phyloP scores from a whole-genome alignment of 768 basidiomycete genomes.

The Lactarius trivialis region DNA sequence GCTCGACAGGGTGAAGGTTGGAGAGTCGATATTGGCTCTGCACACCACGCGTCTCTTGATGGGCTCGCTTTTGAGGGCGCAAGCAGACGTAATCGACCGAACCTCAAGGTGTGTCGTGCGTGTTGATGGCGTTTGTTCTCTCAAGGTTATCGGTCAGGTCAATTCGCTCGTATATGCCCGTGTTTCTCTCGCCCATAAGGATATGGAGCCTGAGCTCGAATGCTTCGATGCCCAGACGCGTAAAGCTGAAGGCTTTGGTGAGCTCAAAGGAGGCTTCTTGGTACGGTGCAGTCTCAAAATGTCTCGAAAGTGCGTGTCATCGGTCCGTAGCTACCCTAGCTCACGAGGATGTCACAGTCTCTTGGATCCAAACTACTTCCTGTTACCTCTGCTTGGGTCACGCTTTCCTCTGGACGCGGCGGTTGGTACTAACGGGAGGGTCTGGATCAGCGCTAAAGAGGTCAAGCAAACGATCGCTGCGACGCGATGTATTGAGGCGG shows the following conservation, averaged over 20 bases:
- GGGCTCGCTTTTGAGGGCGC: slow-evolving; percentile 94
- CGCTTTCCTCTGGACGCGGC: slow-evolving; percentile 84
- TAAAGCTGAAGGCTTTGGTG: slow-evolving; percentile 91
- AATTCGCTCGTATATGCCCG: slow-evolving; percentile 88
- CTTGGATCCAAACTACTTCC: slow-evolving; percentile 73
- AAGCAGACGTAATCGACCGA: slow-evolving; percentile 89
- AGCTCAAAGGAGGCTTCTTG: slow-evolving; percentile 84
- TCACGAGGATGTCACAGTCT: slow-evolving; percentile 41
- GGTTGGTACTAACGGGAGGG: slow-evolving; percentile 84
- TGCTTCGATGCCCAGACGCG: slow-evolving; percentile 92
- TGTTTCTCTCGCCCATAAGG: slow-evolving; percentile 88
- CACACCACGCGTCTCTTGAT: slow-evolving; percentile 80
- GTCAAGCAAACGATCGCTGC: slow-evolving; percentile 67
- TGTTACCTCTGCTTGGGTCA: slow-evolving; percentile 73
- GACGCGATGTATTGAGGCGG: slow-evolving; percentile 72
- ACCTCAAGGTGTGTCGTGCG: slow-evolving; percentile 61
- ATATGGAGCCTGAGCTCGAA: slow-evolving; percentile 97
- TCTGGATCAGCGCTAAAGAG: slow-evolving; percentile 82
- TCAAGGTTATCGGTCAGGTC: slow-evolving; percentile 44
- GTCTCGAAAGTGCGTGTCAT: slow-evolving; percentile 69
- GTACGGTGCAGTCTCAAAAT: slow-evolving; percentile 75
- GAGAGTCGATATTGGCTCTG: slow-evolving; percentile 89
- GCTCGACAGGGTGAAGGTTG: slow-evolving; percentile 84
- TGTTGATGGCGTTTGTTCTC: not conserved
- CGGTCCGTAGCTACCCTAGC: not conserved